Evolutionary conservation across 306 rosid genomes (phyloP), one percentile per base, ranked within the genome.

Genomic region (Styphnolobium japonicum): DNA sequence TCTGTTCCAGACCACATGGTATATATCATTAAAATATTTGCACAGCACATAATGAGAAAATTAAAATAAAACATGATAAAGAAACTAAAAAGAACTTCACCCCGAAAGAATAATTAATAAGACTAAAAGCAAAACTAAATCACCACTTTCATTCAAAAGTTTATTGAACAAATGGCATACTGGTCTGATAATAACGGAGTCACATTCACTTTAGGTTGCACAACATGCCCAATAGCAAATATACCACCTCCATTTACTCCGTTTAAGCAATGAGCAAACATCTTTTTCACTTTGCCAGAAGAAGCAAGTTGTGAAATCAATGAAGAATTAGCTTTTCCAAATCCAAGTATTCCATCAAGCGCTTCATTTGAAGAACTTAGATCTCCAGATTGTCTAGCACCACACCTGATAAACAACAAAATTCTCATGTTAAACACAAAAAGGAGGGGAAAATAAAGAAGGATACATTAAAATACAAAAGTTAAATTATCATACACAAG

Each of bases 201-300:
- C 92, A 80, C 76, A 69, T 93, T 95, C 81, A 95, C 99, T 91
- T 89, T 84, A 62, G 99, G 99, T 69, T 91, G 96, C 81, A 93
- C 98, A 75, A 95, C 98, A 83, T 86, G 97, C 68, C 99, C 99
- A 74, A 95, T 91, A 31, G 98, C 99, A 86, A 95, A 95, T 55
- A 95, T 93, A 81, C 99, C 99, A 19, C 99, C 99, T 71, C 98
- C 99, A 86, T 89, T 93, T 75, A 78, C 83, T 85, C 99, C 98
- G 84, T 95, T 91, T 77, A 95, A 89, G 88, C 99, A 95, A 84
- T 95, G 99, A 81, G 99, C 99, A 91, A 95, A 95, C 92, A 93
- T 95, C 89, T 93, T 95, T 87, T 87, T 90, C 76, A 95, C 98
- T 83, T 87, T 87, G 57, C 94, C 92, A n/a, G 98, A 90, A 39